Base-by-base conservation (phyloP, 768 basidiomycete species). In the Mycena olivaceomarginata region DNA sequence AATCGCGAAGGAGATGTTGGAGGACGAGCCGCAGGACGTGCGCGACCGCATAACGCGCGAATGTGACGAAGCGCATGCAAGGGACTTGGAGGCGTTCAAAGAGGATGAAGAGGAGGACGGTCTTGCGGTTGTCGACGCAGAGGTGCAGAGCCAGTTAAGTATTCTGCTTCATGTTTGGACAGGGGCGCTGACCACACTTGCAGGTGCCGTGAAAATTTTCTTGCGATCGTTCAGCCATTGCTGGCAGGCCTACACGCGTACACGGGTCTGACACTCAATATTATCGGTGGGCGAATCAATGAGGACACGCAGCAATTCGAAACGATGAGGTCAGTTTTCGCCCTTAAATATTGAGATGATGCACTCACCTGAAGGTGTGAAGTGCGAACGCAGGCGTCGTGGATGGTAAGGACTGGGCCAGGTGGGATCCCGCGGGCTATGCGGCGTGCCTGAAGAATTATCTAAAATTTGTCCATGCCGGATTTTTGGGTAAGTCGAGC, bases 241-340 rank as follows among this genome's bases (percentile, higher is more conserved):
- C 45, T 64, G 10, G 25, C 10, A 20, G 70, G 62, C 0, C 39
- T 72, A 5, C 20, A 39, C 5, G 70, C 37, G 39, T 72, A 39
- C 46, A 72, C 70, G 13, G 70, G 70, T 1, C 64, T 64, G 15
- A 51, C 46, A 0, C n/a, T 72, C 6, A 72, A 72, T 20, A 16
- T 72, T 1, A 46, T 72, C 7, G 70, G 46, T 0, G 70, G 7
- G n/a, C 37, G 62, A 4, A 20, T 72, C 31, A 13, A 20, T n/a
- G 70, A 37, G 20, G 60, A 45, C 3, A 45, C 43, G 43, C 11
- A 51, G 5, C 15, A 25, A 5, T 72, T 72, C 25, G 62, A 64
- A 5, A 46, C 64, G 7, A 62, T 41, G 13, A 72, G 70, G 62
- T 72, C 41, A 1, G 43, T 48, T 25, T 25, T 5, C 13, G 11